Percentiles rank a stretch among this genome's conserved stretches.
Evolutionary conservation across 2,329 filamentous ascomycete species (phyloP).

Genomic region (Fusarium bulbicola): DNA sequence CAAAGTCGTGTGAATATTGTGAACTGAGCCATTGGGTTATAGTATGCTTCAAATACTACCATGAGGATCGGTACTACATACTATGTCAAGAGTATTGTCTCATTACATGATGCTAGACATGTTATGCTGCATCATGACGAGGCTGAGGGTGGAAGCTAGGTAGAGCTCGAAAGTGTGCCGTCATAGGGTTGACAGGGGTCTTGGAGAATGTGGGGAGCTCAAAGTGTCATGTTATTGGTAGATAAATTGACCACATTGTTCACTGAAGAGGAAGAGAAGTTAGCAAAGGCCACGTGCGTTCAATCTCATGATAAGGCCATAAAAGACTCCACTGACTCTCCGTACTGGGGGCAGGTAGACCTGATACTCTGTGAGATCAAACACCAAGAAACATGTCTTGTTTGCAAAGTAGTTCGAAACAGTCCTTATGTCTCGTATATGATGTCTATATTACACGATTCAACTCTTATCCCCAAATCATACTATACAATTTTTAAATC

Average conservation of each 20-base stretch:
- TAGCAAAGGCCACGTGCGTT: conserved; percentile 9
- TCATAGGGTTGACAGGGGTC: conserved; percentile 33
- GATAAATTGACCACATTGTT: neutral
- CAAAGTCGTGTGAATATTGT: neutral
- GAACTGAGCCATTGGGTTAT: neutral
- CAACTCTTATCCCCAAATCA: neutral
- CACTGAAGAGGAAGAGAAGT: neutral
- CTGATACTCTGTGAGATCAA: neutral
- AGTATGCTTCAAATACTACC: neutral
- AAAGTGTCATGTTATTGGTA: conserved; percentile 13
- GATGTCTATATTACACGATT: neutral
- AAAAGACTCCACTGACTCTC: neutral
- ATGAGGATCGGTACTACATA: neutral
- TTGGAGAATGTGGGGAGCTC: conserved; percentile 33
- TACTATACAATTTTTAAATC: neutral
- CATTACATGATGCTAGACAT: neutral
- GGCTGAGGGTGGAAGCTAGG: conserved; percentile 21
- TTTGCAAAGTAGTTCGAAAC: neutral
- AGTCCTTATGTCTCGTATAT: neutral
- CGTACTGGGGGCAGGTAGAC: neutral
- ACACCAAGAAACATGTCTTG: neutral
- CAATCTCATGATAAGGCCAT: neutral
- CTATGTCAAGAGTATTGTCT: neutral
- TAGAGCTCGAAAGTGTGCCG: conserved; percentile 25
- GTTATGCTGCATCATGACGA: neutral